Evolutionary conservation across 192 early-diverging fungal species (phyloP).

Genomic region (Backusella liffmaniae): DNA sequence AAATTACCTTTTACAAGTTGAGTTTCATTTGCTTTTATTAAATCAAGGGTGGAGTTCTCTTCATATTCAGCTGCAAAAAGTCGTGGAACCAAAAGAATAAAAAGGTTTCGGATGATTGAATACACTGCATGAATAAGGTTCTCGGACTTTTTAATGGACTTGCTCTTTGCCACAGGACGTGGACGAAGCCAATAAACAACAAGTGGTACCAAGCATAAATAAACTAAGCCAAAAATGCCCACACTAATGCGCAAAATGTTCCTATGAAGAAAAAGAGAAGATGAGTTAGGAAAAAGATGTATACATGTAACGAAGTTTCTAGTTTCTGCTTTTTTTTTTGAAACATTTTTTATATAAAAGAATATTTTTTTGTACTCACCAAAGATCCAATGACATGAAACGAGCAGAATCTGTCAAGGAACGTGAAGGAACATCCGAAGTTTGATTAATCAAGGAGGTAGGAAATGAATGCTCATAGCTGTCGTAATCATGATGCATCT

Average conservation of each 20-base stretch:
- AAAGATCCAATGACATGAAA: slow-evolving; percentile 1
- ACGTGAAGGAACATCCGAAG: not conserved
- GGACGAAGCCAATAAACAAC: slow-evolving; percentile 2
- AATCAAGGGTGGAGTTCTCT: not conserved
- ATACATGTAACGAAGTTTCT: not conserved
- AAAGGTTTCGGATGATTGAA: not conserved
- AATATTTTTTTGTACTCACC: slow-evolving; percentile 7
- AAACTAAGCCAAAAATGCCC: not conserved
- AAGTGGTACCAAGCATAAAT: not conserved
- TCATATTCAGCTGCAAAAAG: not conserved
- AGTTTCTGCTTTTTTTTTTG: not conserved
- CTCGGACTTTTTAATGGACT: not conserved
- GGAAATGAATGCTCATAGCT: not conserved
- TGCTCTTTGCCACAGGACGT: not conserved
- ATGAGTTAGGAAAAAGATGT: not conserved
- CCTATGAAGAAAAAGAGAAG: not conserved
- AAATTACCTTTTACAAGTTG: not conserved
- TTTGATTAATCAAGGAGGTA: not conserved
- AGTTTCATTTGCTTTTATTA: not conserved
- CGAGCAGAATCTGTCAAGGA: not conserved
- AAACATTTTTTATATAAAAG: not conserved
- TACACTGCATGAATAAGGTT: not conserved
- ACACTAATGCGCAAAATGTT: not conserved
- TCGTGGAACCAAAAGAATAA: not conserved
- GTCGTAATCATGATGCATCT: not conserved